Percentiles rank a stretch among this genome's conserved stretches.
Evolutionary conservation across 768 basidiomycete species (phyloP).

Genomic region (Boletus huronensis): DNA sequence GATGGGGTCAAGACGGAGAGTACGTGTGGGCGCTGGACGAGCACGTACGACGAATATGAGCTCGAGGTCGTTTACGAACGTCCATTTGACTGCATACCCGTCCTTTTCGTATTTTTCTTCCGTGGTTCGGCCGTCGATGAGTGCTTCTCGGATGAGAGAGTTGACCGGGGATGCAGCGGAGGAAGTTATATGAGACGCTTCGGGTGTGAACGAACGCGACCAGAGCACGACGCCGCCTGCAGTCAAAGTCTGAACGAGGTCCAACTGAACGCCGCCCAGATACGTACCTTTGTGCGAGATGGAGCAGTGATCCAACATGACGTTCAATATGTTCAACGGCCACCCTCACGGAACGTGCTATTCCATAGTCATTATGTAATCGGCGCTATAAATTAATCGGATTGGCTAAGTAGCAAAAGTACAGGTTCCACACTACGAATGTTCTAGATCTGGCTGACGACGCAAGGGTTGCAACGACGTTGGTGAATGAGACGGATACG

Average conservation of each 20-base stretch:
- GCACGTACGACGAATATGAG: slow-evolving; percentile 89
- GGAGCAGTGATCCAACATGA: slow-evolving; percentile 94
- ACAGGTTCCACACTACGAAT: slow-evolving; percentile 3
- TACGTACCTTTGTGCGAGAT: slow-evolving; percentile 85
- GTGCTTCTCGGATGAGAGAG: slow-evolving; percentile 81
- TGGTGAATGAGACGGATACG: slow-evolving; percentile 5
- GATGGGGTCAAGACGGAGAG: slow-evolving; percentile 1
- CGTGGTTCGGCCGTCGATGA: slow-evolving; percentile 84
- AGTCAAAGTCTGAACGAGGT: slow-evolving; percentile 5
- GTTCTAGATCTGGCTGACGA: slow-evolving; percentile 17
- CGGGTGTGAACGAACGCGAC: slow-evolving; percentile 93
- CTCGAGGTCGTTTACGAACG: slow-evolving; percentile 91
- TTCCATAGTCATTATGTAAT: slow-evolving; percentile 5
- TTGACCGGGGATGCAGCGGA: slow-evolving; percentile 82
- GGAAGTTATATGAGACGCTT: slow-evolving; percentile 63
- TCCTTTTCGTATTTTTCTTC: slow-evolving; percentile 90
- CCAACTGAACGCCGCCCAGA: neutral
- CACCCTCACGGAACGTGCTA: neutral
- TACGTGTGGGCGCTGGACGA: neutral
- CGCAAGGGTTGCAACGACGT: slow-evolving; percentile 25
- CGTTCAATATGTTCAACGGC: no score
- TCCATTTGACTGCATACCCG: slow-evolving; percentile 92
- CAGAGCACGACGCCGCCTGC: slow-evolving; percentile 90
- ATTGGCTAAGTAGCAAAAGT: neutral
- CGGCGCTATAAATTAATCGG: slow-evolving; percentile 10